Percentiles rank a stretch among this genome's conserved stretches.
Evolutionary conservation across 495 filamentous ascomycete species (phyloP).

Genomic region (Clohesyomyces aquaticus): DNA sequence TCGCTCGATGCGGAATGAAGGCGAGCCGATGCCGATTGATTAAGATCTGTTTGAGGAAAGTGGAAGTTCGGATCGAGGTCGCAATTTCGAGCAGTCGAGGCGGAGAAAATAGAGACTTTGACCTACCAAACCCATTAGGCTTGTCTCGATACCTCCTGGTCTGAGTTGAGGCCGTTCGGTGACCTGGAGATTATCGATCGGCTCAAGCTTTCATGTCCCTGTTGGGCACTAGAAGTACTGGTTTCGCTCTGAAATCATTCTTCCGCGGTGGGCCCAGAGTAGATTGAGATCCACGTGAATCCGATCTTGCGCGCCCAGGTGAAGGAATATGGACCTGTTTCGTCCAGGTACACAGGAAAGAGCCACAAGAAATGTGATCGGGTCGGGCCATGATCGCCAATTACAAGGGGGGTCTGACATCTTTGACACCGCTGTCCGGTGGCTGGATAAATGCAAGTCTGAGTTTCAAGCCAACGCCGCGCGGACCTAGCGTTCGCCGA

Average conservation of each 20-base stretch:
- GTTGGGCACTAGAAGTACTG: not conserved
- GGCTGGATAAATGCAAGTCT: constrained; percentile 27
- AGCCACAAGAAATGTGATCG: constrained; percentile 6
- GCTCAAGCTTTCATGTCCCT: not conserved
- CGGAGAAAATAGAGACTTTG: not conserved
- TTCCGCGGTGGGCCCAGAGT: not conserved
- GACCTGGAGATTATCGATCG: not conserved
- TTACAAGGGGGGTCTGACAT: too few species aligned
- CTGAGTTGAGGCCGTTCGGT: not conserved
- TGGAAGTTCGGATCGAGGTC: not conserved
- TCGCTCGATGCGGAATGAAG: not conserved
- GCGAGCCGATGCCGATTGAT: not conserved
- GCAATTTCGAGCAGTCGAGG: not conserved
- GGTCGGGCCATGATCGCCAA: constrained; percentile 8
- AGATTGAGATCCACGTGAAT: not conserved
- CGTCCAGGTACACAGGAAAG: not conserved
- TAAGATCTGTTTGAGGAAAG: not conserved
- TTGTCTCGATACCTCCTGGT: not conserved
- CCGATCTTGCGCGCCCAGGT: not conserved
- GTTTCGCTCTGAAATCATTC: not conserved
- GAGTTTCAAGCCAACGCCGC: constrained; percentile 15
- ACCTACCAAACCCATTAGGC: not conserved
- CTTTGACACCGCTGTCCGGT: too few species aligned
- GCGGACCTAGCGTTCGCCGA: constrained; percentile 13
- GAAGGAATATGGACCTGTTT: constrained; percentile 5